These are phyloP conservation scores for Linnemannia exigua DNA, from an alignment of 192 early-diverging fungal species.

Conservation along the genomic window DNA sequence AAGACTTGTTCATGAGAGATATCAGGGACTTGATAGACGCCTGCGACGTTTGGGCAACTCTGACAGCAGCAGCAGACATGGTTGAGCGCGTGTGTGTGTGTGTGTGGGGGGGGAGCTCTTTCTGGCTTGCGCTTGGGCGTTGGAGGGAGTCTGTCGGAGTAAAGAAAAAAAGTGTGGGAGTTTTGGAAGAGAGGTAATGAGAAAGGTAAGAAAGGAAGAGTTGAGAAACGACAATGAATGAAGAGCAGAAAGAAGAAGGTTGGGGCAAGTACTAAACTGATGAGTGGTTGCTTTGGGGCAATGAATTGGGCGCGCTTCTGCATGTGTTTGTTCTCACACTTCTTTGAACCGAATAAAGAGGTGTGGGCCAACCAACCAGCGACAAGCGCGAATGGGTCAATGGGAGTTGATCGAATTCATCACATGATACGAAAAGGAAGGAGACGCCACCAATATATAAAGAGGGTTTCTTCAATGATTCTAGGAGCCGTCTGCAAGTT, in stretches of 20 bases:
- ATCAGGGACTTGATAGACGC: conserved; percentile 55
- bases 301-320: neutral
- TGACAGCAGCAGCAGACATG: conserved; percentile 40
- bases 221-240: neutral
- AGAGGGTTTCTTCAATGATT: no score
- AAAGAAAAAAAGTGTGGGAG: neutral
- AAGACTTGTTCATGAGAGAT: conserved; percentile 58
- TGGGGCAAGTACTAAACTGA: no score
- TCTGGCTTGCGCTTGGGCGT: neutral
- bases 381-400: neutral
- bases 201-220: neutral
- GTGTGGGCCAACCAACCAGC: neutral
- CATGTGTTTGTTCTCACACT: neutral
- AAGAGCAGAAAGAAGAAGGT: neutral
- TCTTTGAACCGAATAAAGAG: neutral
- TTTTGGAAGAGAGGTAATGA: neutral
- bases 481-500: no score
- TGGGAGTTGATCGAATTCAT: neutral
- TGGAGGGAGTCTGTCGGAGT: neutral
- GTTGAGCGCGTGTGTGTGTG: neutral
- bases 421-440: neutral
- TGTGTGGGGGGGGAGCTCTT: neutral
- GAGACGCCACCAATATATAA: neutral
- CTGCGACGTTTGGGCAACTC: conserved; percentile 45
- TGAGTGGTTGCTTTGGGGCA: neutral